phyloP scores from a whole-genome alignment of 305 asterid species.

The Fraxinus ornus region DNA sequence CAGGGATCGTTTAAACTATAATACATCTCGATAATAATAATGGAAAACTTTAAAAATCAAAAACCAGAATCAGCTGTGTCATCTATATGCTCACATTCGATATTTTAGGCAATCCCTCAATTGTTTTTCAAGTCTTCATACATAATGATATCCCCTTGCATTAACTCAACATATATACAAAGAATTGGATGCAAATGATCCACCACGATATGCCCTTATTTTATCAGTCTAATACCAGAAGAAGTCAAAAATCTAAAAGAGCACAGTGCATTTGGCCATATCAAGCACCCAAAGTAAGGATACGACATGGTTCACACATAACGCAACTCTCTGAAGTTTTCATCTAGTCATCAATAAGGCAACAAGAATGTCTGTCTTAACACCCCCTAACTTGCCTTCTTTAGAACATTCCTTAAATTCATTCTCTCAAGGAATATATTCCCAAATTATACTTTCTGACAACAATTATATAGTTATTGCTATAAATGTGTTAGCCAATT shows the following conservation, averaged over 20 bases:
- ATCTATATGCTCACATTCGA: not conserved
- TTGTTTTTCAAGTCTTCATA: not conserved
- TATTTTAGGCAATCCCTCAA: not conserved
- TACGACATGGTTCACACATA: not conserved
- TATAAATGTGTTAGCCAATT: not conserved
- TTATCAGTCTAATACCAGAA: not conserved
- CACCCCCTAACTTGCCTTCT: not conserved
- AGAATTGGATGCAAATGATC: not conserved
- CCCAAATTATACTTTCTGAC: not conserved
- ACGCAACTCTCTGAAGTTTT: not conserved
- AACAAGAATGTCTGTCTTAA: not conserved
- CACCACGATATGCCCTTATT: not conserved
- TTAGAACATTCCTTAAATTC: not conserved
- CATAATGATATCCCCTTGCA: slow-evolving; percentile 3
- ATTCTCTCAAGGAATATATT: not conserved
- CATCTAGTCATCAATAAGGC: not conserved
- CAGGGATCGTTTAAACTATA: not conserved
- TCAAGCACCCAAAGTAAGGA: not conserved
- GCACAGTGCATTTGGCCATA: not conserved
- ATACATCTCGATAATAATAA: not conserved
- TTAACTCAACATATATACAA: not conserved
- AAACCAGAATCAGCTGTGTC: not conserved
- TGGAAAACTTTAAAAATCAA: not conserved
- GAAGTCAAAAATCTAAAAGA: not conserved
- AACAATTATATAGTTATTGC: not conserved